These are phyloP conservation scores for Litchi chinensis DNA, from an alignment of 345 rosid genomes.

Conservation along the genomic window DNA sequence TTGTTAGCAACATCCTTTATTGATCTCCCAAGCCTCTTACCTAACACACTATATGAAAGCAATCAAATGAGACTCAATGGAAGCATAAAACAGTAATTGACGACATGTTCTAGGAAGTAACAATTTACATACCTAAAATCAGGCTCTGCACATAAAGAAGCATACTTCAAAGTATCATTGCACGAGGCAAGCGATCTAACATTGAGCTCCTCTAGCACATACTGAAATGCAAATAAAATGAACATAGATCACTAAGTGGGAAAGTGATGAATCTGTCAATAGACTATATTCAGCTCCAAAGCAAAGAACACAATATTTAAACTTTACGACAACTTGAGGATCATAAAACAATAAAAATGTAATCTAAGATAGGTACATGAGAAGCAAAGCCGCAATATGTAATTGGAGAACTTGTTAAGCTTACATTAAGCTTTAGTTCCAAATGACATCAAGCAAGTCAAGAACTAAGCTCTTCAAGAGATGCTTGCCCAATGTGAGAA, in stretches of 20 bases:
- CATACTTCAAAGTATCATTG: conserved; percentile 80
- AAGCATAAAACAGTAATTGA: conserved; percentile 18
- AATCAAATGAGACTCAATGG: conserved; percentile 21
- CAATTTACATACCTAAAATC: conserved; percentile 75
- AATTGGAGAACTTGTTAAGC: conserved; percentile 1
- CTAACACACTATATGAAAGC: conserved; percentile 58
- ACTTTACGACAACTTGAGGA: not conserved
- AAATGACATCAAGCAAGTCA: not conserved
- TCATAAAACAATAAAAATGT: not conserved
- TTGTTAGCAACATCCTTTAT: conserved; percentile 85
- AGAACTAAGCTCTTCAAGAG: conserved; percentile 1
- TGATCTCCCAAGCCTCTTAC: conserved; percentile 92
- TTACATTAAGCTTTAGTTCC: not conserved
- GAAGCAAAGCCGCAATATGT: not conserved
- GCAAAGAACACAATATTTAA: not conserved
- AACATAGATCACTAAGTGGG: not conserved
- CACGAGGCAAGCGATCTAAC: conserved; percentile 78
- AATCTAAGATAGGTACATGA: not conserved
- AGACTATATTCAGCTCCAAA: not conserved
- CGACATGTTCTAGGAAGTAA: conserved; percentile 6
- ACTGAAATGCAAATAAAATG: conserved; percentile 52
- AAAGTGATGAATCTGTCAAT: not conserved
- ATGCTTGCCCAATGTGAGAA: not conserved
- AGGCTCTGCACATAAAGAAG: conserved; percentile 90
- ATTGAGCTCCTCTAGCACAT: conserved; percentile 92